Conservation (phyloP, 139 green algal species). For the Tetraselmis striata region DNA sequence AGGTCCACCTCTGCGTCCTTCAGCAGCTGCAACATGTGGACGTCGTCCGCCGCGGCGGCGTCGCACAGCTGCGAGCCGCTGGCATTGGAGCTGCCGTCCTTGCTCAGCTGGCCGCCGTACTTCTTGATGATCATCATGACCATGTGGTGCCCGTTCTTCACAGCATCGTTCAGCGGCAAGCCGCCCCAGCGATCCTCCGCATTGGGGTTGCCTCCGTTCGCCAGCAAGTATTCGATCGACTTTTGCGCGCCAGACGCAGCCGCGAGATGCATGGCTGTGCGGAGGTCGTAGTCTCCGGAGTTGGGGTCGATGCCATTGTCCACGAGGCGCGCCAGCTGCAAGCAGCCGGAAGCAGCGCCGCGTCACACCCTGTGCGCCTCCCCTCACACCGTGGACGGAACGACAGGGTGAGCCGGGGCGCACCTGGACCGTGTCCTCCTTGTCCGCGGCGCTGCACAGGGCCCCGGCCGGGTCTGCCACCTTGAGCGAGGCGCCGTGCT, state of each 20-base stretch:
- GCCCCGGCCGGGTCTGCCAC: not conserved
- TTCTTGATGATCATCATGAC: not conserved
- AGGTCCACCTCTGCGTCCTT: constrained; percentile 38
- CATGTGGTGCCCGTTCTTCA: not conserved
- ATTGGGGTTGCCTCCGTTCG: not conserved
- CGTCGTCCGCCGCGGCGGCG: too few species aligned
- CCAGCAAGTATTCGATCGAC: constrained; percentile 20
- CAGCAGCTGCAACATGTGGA: too few species aligned
- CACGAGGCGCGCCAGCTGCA: constrained; percentile 24
- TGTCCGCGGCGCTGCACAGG: not conserved
- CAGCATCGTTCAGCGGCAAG: not conserved
- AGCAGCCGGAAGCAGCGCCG: too few species aligned
- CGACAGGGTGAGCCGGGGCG: too few species aligned
- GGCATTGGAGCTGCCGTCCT: not conserved
- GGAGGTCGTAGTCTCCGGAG: constrained; percentile 21
- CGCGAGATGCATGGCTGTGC: constrained; percentile 35
- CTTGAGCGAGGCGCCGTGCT: not conserved
- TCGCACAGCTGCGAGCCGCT: too few species aligned
- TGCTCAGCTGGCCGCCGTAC: not conserved
- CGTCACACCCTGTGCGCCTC: too few species aligned
- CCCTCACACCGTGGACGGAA: too few species aligned
- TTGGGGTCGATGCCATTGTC: constrained; percentile 22
- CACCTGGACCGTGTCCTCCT: not conserved
- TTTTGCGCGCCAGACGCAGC: constrained; percentile 18
- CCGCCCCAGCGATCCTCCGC: constrained; percentile 1